These are phyloP conservation scores for Madurella fahalii DNA, from an alignment of 2,329 filamentous ascomycete genomes.

Conservation along the genomic window DNA sequence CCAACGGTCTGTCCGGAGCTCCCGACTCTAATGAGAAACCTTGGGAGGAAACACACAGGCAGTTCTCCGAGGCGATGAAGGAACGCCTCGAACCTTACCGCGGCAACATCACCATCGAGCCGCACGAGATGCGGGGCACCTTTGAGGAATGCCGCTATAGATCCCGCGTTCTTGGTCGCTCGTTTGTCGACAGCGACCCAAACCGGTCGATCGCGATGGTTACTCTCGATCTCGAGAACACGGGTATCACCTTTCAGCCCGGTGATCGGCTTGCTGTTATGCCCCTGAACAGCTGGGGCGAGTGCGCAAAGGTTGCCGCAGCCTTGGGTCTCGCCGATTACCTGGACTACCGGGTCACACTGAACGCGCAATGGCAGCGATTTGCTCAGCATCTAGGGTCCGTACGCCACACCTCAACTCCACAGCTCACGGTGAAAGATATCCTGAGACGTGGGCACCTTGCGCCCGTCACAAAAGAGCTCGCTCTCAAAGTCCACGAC, in stretches of 20 bases:
- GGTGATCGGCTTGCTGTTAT: conserved; percentile 52
- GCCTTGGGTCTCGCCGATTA: conserved; percentile 46
- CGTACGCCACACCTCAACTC: conserved; percentile 30
- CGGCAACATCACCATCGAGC: conserved; percentile 44
- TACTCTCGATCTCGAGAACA: conserved; percentile 49
- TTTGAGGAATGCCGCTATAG: conserved; percentile 53
- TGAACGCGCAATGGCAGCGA: conserved; percentile 42
- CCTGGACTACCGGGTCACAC: conserved; percentile 39
- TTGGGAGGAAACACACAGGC: conserved; percentile 48
- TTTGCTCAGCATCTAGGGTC: conserved; percentile 45
- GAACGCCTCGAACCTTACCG: conserved; percentile 49
- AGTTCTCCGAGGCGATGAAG: conserved; percentile 52
- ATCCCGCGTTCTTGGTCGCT: conserved; percentile 41
- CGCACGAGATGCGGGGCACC: conserved; percentile 50
- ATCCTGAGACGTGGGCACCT: conserved; percentile 49
- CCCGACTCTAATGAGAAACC: conserved; percentile 39
- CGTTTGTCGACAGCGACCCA: conserved; percentile 44
- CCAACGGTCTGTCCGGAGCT: conserved; percentile 47
- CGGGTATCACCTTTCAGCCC: conserved; percentile 50
- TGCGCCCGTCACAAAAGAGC: conserved; percentile 48
- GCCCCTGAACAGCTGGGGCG: conserved; percentile 52
- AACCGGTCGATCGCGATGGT: conserved; percentile 45
- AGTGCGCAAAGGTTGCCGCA: conserved; percentile 51
- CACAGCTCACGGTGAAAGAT: conserved; percentile 42
- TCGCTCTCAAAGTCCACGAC: conserved; percentile 46